Conservation (phyloP, 331 rosid species). For the Quercus tomentella region DNA sequence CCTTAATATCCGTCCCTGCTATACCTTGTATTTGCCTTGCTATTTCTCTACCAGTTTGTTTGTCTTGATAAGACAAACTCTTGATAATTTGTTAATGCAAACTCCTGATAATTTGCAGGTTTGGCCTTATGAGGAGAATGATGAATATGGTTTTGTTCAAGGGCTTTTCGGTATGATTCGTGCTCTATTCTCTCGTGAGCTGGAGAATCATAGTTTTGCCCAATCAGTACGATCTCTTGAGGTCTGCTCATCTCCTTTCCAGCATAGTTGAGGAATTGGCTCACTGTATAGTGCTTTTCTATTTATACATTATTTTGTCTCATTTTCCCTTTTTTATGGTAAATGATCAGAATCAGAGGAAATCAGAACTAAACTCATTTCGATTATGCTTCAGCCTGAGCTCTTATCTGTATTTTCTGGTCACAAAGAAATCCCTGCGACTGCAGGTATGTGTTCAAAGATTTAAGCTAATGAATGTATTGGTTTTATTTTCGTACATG, state of each 20-base stretch:
- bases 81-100: background rate
- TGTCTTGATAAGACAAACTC: background rate
- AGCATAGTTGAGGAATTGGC: background rate
- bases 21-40: background rate
- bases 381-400: slow-evolving; percentile 80
- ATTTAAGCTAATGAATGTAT: background rate
- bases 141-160: slow-evolving; percentile 88
- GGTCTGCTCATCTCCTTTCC: slow-evolving; percentile 36
- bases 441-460: slow-evolving; percentile 56
- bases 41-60: background rate
- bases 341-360: slow-evolving; percentile 68
- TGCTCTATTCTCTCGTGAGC: slow-evolving; percentile 59
- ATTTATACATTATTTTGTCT: background rate
- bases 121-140: slow-evolving; percentile 91
- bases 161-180: slow-evolving; percentile 82
- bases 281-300: background rate
- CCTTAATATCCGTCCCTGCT: background rate
- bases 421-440: slow-evolving; percentile 76
- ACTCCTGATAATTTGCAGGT: slow-evolving; percentile 37
- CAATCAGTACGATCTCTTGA: slow-evolving; percentile 47
- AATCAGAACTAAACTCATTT: slow-evolving; percentile 65
- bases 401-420: slow-evolving; percentile 84
- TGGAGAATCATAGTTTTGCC: slow-evolving; percentile 43
- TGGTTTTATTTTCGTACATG: background rate
- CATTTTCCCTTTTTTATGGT: background rate